Conservation (phyloP, 2,329 filamentous ascomycete genomes). For the Fusarium marasasianum region DNA sequence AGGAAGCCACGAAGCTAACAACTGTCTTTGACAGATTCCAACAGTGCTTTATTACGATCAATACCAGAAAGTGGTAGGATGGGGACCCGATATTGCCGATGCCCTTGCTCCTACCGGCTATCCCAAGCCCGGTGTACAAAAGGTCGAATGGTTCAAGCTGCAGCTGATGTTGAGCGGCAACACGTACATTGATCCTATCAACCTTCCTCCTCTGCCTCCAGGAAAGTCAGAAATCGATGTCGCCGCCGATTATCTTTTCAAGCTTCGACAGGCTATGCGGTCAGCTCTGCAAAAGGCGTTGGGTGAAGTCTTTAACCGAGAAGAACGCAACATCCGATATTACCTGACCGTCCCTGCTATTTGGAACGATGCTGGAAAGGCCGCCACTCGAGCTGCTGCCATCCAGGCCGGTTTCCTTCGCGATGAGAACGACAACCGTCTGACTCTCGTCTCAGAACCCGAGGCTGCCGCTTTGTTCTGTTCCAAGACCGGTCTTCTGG, state of each 20-base stretch:
- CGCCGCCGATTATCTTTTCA: conserved; percentile 98
- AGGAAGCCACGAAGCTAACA: conserved; percentile 14
- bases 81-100: conserved; percentile 98
- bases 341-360: conserved; percentile 99
- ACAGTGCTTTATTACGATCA: conserved; percentile 99
- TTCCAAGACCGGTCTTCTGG: conserved; percentile 93
- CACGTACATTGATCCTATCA: conserved; percentile 99
- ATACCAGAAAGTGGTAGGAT: conserved; percentile 99
- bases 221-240: conserved; percentile 99
- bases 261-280: conserved; percentile 96
- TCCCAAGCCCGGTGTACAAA: conserved; percentile 96
- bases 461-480: conserved; percentile 98
- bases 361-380: conserved; percentile 99
- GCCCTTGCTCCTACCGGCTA: conserved; percentile 96
- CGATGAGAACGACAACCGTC: conserved; percentile 95
- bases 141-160: conserved; percentile 99
- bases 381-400: conserved; percentile 91
- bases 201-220: conserved; percentile 93
- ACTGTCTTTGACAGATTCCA: conserved; percentile 73
- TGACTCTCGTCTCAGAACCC: conserved; percentile 94
- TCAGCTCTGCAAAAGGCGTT: conserved; percentile 95
- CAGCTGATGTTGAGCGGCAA: conserved; percentile 99
- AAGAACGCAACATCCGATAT: conserved; percentile 97
- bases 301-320: conserved; percentile 96
- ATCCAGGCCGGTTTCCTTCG: conserved; percentile 97